Evolutionary conservation across 352 stramenopile species (phyloP).

Genomic region (Pelagophyceae sp.): DNA sequence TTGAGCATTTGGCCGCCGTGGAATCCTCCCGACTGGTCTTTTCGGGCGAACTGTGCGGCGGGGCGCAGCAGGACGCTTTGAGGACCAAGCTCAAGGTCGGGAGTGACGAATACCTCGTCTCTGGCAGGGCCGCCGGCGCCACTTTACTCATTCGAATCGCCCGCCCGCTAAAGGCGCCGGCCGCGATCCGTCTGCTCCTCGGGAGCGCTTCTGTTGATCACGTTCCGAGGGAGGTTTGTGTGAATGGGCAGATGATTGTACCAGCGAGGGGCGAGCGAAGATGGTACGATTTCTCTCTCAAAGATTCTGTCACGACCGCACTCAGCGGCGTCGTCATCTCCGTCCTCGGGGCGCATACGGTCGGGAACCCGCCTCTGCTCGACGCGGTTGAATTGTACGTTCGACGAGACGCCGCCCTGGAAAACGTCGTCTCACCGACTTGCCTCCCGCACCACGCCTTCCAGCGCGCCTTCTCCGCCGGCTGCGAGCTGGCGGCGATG

Average conservation of each 20-base stretch:
- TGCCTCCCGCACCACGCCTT: too few relatives aligned
- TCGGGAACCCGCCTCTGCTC: slow-evolving; percentile 29
- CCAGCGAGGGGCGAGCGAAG: slow-evolving; percentile 20
- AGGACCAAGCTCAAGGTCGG: slow-evolving; percentile 19
- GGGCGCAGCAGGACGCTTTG: not conserved
- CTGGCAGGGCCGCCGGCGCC: slow-evolving; percentile 21
- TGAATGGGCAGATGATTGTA: slow-evolving; percentile 22
- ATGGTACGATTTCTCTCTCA: slow-evolving; percentile 30
- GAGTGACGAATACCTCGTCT: slow-evolving; percentile 26
- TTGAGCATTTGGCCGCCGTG: not conserved
- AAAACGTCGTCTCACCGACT: too few relatives aligned
- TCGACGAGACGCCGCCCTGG: too few relatives aligned
- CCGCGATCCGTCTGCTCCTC: slow-evolving; percentile 16
- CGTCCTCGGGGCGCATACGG: slow-evolving; percentile 21
- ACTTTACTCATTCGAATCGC: slow-evolving; percentile 22
- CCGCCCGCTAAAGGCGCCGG: not conserved
- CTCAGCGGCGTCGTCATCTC: slow-evolving; percentile 29
- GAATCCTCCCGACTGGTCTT: not conserved
- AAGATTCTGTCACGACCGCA: not conserved
- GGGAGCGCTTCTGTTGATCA: slow-evolving; percentile 26
- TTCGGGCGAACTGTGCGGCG: not conserved
- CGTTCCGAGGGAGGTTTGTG: slow-evolving; percentile 25
- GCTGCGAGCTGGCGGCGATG: too few relatives aligned
- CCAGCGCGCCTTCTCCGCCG: too few relatives aligned
- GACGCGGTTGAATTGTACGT: slow-evolving; percentile 32